Conservation (phyloP, 192 early-diverging fungal species). For the Coemansia sp. region DNA sequence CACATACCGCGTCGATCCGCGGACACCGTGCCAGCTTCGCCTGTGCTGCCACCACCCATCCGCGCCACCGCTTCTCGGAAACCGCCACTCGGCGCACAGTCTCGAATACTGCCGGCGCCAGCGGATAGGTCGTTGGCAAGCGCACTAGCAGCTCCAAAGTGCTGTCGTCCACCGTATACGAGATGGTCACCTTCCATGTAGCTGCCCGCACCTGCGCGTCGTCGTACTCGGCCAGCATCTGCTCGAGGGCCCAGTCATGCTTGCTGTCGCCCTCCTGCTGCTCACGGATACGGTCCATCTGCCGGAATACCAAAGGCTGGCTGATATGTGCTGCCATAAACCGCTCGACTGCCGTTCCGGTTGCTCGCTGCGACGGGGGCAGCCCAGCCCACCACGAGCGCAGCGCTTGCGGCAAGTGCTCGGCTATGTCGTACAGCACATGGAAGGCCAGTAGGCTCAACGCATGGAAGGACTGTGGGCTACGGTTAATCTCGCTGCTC, state of each 20-base stretch:
- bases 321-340: constrained; percentile 27
- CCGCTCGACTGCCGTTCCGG: constrained; percentile 24
- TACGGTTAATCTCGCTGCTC: constrained; percentile 12
- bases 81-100: constrained; percentile 45
- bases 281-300: constrained; percentile 26
- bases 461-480: constrained; percentile 21
- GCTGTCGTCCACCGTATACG: constrained; percentile 46
- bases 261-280: constrained; percentile 4
- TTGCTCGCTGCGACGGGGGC: constrained; percentile 26
- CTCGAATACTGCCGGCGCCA: constrained; percentile 37
- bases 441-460: constrained; percentile 30
- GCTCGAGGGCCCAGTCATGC: constrained; percentile 7
- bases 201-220: constrained; percentile 23
- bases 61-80: constrained; percentile 55
- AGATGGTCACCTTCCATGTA: constrained; percentile 20
- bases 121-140: constrained; percentile 51
- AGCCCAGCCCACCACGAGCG: constrained; percentile 46
- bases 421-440: constrained; percentile 16
- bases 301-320: constrained; percentile 7
- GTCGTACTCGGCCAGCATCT: constrained; percentile 42
- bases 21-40: constrained; percentile 72
- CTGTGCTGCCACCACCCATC: constrained; percentile 48
- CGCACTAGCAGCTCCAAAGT: constrained; percentile 51
- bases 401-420: constrained; percentile 31
- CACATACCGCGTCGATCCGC: constrained; percentile 74